Conservation (phyloP, 305 asterid species). For the Petunia hybrid region DNA sequence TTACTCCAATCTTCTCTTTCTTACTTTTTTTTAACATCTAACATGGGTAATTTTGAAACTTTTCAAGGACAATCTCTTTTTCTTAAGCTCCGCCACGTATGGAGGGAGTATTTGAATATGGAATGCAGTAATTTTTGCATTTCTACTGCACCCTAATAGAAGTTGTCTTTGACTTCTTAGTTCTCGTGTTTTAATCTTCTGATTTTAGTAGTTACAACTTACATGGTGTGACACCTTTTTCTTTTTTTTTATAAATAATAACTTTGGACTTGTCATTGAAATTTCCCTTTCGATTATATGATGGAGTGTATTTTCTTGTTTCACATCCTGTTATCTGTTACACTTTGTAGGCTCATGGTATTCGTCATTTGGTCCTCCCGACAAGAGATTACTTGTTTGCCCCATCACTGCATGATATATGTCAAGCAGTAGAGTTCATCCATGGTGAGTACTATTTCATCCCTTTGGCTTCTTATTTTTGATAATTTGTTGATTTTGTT, state of each 20-base stretch:
- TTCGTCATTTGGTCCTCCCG: slow-evolving; percentile 68
- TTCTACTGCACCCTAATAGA: not conserved
- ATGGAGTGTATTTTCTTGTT: not conserved
- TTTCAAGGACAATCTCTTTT: too few species aligned
- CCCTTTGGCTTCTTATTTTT: not conserved
- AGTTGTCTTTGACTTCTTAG: not conserved
- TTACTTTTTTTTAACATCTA: too few species aligned
- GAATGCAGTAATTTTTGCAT: not conserved
- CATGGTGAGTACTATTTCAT: slow-evolving; percentile 48
- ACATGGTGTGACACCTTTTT: not conserved
- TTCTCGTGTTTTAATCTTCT: not conserved
- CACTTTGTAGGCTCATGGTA: slow-evolving; percentile 57
- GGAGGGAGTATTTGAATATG: not conserved
- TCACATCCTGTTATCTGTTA: slow-evolving; percentile 17
- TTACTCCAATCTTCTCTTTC: too few species aligned
- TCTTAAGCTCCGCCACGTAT: too few species aligned
- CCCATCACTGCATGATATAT: slow-evolving; percentile 59
- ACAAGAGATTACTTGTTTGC: slow-evolving; percentile 78
- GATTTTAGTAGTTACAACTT: not conserved
- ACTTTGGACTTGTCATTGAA: not conserved
- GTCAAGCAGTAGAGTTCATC: slow-evolving; percentile 65
- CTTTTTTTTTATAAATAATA: too few species aligned
- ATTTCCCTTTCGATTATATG: slow-evolving; percentile 6
- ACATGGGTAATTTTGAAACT: too few species aligned
- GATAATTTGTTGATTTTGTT: not conserved